Evolutionary conservation across 768 basidiomycete genomes (phyloP), one percentile per base, ranked within the genome.

Genomic region (Leucosporidium creatinivorum): DNA sequence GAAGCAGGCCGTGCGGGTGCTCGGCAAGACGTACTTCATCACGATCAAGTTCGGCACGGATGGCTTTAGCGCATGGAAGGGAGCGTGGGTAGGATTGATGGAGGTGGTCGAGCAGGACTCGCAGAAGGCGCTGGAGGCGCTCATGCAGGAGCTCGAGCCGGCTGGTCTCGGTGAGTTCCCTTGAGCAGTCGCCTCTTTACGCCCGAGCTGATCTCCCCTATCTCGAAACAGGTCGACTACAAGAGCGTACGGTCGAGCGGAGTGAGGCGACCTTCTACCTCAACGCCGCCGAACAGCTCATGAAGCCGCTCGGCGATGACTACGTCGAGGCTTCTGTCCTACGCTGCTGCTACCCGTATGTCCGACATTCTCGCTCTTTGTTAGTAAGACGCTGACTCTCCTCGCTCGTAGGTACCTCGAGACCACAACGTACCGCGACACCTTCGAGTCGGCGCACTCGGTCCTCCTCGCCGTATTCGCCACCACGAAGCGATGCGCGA

Each of bases 391-490:
- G 44, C 58, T 33, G 63, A 61, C 28, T 39, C 57, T 21, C 58
- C 8, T 26, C 26, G 31, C 54, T 51, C 72, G n/a, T n/a, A 90
- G 89, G 23, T 83, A 87, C 75, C 80, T 91, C 33, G 81, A 80
- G 62, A 82, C 86, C 65, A 72, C 85, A 2, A 65, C 63, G 19
- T 81, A 89, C 70, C 85, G 87, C 44, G 88, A 91, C 70, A 85
- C 85, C n/a, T 93, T 85, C 73, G 91, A 93, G 76, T 87, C 89
- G 0, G 85, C 90, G 1, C 91, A 93, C 76, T 92, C 91, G 13
- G 88, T 89, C 31, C 79, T 93, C 47, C 80, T 93, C 19, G 82
- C 90, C 6, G 81, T 90, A 50, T 87, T 91, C 74, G 83, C 87
- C 15, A 81, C 84, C 33, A 82, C 83, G 73, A 77, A 80, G 49